These are phyloP conservation scores for Gloeopeniophorella convolvens DNA, from an alignment of 768 basidiomycete species.

Conservation along the genomic window DNA sequence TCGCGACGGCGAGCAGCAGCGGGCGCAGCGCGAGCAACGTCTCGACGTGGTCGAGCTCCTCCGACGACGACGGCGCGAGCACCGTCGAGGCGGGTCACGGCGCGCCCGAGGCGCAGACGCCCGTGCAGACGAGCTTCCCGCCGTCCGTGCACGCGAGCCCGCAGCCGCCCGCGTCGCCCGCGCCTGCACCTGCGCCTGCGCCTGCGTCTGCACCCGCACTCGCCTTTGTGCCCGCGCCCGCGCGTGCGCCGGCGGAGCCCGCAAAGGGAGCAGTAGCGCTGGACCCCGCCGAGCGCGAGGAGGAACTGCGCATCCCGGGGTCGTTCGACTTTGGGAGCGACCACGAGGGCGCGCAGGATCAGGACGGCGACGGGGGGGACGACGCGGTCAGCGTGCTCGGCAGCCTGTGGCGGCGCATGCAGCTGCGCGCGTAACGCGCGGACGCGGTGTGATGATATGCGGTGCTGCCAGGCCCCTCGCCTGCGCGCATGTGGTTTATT, in stretches of 20 bases:
- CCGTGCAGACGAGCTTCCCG: neutral
- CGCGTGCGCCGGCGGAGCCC: neutral
- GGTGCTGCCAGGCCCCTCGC: no score
- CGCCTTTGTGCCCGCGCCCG: neutral
- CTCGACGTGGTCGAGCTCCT: constrained; percentile 1
- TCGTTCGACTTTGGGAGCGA: constrained; percentile 5
- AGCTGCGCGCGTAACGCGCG: neutral
- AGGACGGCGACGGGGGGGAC: no score
- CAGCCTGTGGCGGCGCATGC: constrained; percentile 15
- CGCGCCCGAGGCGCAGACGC: neutral
- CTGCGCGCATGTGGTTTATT: no score
- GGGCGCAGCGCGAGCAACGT: neutral
- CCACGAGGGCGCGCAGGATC: neutral
- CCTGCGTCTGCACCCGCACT: no score
- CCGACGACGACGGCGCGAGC: neutral
- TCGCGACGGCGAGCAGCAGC: neutral
- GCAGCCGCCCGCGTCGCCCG: no score
- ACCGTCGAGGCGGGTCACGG: neutral
- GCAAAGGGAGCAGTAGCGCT: neutral
- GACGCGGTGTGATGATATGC: no score
- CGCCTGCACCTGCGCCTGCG: no score
- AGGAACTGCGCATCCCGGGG: constrained; percentile 9
- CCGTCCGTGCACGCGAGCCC: no score
- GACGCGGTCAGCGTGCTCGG: constrained; percentile 1
- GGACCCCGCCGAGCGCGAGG: neutral